Percentiles rank a stretch among this genome's conserved stretches.
These are phyloP conservation scores for Gracilaria gracilis DNA, from an alignment of 23 red algal genomes.

Conservation along the genomic window DNA sequence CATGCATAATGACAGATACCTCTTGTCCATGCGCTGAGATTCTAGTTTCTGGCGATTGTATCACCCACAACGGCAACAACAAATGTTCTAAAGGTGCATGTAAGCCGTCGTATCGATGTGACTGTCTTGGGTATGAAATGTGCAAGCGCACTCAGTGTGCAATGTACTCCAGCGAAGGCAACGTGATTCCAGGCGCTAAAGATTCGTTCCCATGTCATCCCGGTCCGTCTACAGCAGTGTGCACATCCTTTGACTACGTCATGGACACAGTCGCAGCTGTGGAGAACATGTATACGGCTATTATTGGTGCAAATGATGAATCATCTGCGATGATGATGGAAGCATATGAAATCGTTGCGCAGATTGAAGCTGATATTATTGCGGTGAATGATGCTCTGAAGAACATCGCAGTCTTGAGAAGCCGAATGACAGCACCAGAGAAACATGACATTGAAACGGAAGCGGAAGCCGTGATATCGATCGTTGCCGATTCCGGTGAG, in stretches of 20 bases:
- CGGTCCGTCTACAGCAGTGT: neutral
- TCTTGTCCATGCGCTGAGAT: conserved; percentile 30
- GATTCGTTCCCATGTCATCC: conserved; percentile 40
- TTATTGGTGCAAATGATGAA: neutral
- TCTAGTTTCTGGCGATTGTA: conserved; percentile 1
- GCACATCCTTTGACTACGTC: conserved; percentile 44
- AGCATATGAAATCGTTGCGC: conserved; percentile 11
- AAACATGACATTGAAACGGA: neutral
- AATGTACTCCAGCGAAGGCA: neutral
- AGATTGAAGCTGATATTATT: neutral
- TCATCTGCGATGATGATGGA: neutral
- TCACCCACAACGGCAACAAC: conserved; percentile 27
- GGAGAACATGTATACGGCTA: conserved; percentile 24
- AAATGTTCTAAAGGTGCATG: conserved; percentile 28
- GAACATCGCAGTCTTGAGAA: neutral
- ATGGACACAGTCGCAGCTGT: conserved; percentile 35
- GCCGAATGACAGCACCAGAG: neutral
- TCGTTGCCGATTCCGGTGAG: neutral
- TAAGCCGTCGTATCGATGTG: conserved; percentile 40
- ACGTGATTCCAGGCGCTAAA: conserved; percentile 22
- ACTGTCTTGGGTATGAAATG: conserved; percentile 52
- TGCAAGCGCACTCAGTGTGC: conserved; percentile 22
- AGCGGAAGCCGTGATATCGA: conserved; percentile 1
- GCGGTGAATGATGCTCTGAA: conserved; percentile 17
- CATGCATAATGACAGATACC: conserved; percentile 46